Evolutionary conservation across 257 asterid species (phyloP), one percentile per base, ranked within the genome.

Genomic region (Ilex aquifolium): DNA sequence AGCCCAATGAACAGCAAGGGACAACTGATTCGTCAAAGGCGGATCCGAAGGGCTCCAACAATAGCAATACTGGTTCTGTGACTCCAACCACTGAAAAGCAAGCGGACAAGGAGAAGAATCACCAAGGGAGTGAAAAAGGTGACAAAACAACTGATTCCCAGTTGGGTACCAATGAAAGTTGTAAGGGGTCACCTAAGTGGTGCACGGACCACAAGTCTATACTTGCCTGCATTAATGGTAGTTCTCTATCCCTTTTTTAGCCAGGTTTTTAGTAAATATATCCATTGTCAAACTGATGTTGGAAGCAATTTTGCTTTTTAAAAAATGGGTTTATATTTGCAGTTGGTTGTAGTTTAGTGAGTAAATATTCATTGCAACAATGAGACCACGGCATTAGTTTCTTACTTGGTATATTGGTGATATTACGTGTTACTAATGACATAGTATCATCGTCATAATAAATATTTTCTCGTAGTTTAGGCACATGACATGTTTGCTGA

Each of bases 161-260:
- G 21, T 59, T 53, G 65, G 74, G 57, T 8, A 31, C 56, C 62
- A 36, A 56, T 62, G 74, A 10, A 53, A 74, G 60, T 73, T 81
- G 87, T 30, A 50, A 62, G 48, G 75, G 78, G 65, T 70, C 76
- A 0, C 46, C 59, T 42, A 62, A 39, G 66, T 73, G 31, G 27
- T 81, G 87, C 78, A 70, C 31, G 63, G 68, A 65, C 36, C 16
- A 58, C 59, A 64, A 44, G 56, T 36, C 42, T 36, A 73, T 81
- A 74, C 29, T 59, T 72, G 75, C 82, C 69, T 81, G 87, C 72
- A 60, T 78, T 67, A 62, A 63, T 32, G 68, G 78, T 55, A 68
- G 46, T 59, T 49, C 30, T 70, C 63, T 32, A 31, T 60, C 56
- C 61, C 5, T 36, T 36, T 36, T 36, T 36, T 0, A 36, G 8